Evolutionary conservation across 345 rosid species (phyloP), one percentile per base, ranked within the genome.

Genomic region (Populus davidiana): DNA sequence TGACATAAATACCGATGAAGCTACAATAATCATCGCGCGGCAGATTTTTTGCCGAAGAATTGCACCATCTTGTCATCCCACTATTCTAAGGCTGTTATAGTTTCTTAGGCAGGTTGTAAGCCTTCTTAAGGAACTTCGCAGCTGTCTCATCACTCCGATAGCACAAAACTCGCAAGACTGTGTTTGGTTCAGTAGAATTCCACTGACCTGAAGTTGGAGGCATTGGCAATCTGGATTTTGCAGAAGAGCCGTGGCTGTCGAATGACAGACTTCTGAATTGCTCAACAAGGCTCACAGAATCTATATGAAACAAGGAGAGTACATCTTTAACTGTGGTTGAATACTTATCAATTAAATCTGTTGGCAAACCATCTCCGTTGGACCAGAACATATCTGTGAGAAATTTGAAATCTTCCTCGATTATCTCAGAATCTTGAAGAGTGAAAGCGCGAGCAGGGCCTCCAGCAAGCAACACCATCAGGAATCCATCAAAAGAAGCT

Each of bases 361-460:
- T 72, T 21, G 98, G 97, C 76, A 93, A 81, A 74, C 99, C 99
- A 69, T 93, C 98, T 12, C 99, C 99, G 29, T 96, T 93, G 20
- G 99, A 94, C 97, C 92, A 93, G 82, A 96, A 96, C 66, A 96
- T 69, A 80, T 96, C 96, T 80, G 88, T 91, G 70, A 96, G 87
- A 68, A 90, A 82, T 82, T 93, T 91, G 75, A 96, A 96, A 82
- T 96, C 99, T 29, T 92, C 94, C 80, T 90, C 97, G 31, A 96
- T 89, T 44, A 88, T 77, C 67, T 90, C 88, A 38, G 89, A 91
- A 78, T 96, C 97, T 77, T 89, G 96, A 75, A 71, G 83, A 71
- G 92, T 74, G 81, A 96, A 96, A 69, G 92, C 87, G 63, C 98
- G 96, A 25, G 93, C 86, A 49, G 99, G 97, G 52, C 99, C 97